A percentile compares a stretch with the other conserved stretches of the same genome.
Conservation (phyloP, 2,329 filamentous ascomycete species). For the Claviceps paspali region DNA sequence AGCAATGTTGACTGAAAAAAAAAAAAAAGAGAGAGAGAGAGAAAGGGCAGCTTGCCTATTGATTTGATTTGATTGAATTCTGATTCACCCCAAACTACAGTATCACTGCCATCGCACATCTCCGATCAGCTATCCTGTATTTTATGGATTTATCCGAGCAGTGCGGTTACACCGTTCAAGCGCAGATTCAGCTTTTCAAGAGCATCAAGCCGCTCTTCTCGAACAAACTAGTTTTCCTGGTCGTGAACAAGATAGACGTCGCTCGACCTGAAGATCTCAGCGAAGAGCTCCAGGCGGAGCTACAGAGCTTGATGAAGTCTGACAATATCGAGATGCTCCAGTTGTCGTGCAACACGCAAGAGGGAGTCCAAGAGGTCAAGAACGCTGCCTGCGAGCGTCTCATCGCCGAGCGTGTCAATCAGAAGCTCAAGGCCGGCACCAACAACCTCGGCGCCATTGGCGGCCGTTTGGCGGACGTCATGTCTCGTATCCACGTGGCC, state of each 20-base stretch:
- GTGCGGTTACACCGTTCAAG: constrained; percentile 84
- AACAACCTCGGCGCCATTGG: constrained; percentile 60
- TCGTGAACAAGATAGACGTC: constrained; percentile 97
- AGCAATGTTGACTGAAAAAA: neutral
- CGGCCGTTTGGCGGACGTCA: constrained; percentile 73
- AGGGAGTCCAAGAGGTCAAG: constrained; percentile 88
- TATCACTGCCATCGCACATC: constrained; percentile 93
- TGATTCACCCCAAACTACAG: constrained; percentile 24
- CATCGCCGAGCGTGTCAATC: constrained; percentile 80
- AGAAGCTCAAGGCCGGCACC: constrained; percentile 90
- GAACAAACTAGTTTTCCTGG: constrained; percentile 93
- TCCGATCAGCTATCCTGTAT: constrained; percentile 88
- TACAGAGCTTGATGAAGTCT: constrained; percentile 68
- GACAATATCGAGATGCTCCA: constrained; percentile 87
- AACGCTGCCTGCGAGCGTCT: constrained; percentile 88
- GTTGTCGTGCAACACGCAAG: constrained; percentile 85
- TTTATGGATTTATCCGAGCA: constrained; percentile 98
- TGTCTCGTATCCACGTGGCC: constrained; percentile 94
- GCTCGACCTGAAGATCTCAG: constrained; percentile 77
- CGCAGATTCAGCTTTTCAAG: constrained; percentile 89
- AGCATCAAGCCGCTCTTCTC: constrained; percentile 94
- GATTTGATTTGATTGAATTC: neutral
- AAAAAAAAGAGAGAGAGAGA: too few relatives aligned
- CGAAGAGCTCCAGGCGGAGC: constrained; percentile 56
- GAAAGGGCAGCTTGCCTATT: neutral